Conservation (phyloP, 768 basidiomycete species). For the Gloeopeniophorella convolvens region DNA sequence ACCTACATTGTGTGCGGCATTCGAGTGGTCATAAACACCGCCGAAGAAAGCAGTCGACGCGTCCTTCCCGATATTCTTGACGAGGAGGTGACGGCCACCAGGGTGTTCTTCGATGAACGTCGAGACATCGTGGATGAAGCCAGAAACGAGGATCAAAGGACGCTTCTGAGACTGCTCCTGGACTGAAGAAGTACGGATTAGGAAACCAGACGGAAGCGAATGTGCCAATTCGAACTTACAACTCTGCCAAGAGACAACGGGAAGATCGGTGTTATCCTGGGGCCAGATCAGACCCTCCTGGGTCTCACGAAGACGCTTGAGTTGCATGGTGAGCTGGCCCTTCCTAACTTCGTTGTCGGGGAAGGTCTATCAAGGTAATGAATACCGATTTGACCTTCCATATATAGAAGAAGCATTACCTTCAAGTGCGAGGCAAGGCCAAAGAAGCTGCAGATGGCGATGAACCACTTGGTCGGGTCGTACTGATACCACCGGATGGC, state of each 20-base stretch:
- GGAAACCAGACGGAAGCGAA: background rate
- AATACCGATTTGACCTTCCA: background rate
- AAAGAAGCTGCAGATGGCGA: constrained; percentile 49
- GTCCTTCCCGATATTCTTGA: constrained; percentile 83
- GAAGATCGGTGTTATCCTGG: constrained; percentile 63
- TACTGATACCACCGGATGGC: constrained; percentile 95
- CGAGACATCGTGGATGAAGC: constrained; percentile 88
- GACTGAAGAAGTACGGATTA: constrained; percentile 37
- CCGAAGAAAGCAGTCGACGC: constrained; percentile 94
- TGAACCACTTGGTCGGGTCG: constrained; percentile 93
- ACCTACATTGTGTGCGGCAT: constrained; percentile 78
- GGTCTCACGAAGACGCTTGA: constrained; percentile 76
- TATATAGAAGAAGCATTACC: constrained; percentile 21
- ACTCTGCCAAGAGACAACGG: constrained; percentile 80
- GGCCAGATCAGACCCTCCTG: constrained; percentile 81
- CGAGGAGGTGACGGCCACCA: constrained; percentile 78
- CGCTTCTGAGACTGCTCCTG: constrained; percentile 74
- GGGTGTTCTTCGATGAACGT: constrained; percentile 88
- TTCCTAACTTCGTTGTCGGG: constrained; percentile 73
- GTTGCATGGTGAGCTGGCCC: constrained; percentile 90
- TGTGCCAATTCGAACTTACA: constrained; percentile 43
- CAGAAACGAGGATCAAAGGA: constrained; percentile 79
- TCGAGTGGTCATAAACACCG: constrained; percentile 84
- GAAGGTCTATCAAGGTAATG: constrained; percentile 34
- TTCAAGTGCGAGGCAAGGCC: constrained; percentile 59